Evolutionary conservation across 202 grass and related monocot genomes (phyloP), one percentile per base, ranked within the genome.

Genomic region (Elaeis oleifera): DNA sequence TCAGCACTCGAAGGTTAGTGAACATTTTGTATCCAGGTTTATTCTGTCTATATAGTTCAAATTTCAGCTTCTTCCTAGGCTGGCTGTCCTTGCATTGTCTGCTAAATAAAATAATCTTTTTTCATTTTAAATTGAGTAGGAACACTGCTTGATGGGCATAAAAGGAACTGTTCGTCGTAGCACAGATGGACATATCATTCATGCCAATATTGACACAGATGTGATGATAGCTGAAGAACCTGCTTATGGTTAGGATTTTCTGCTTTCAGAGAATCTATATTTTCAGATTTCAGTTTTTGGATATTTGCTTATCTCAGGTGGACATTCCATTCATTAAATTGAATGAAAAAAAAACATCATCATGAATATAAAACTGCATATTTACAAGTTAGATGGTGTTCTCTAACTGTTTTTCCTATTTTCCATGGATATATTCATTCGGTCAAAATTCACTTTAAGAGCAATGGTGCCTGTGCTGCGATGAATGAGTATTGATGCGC

Each of bases 61-160:
- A 25, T 59, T 39, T 77, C 36, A 44, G 36, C 36, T 70, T 21
- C 22, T 17, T 32, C 24, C 2, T 8, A 24, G 9, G 29, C 8
- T 74, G 16, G n/a, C 11, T 74, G 59, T 24, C 51, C 32, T 32
- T 59, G 31, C 60, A 67, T 51, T 49, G 8, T 44, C 36, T 44
- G 9, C 36, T 44, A 44, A 44, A 44, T 79, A 80, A 79, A 65
- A 44, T 52, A 68, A 21, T 7, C 16, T 63, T 70, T 78, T 75
- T 29, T 6, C 28, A 1, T 31, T 31, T 31, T 31, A 31, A 31
- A 7, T 56, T 82, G 69, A 74, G 21, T 63, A 97, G 92, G 92
- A 97, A 68, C 92, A 97, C 75, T 91, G 92, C 51, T 86, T 97
- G 79, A 97, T 97, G 92, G 92, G 92, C 67, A 97, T 97, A 83